Conservation (phyloP, 1,139 yeast genomes). For the Suzukiozyma palmioleophila region DNA sequence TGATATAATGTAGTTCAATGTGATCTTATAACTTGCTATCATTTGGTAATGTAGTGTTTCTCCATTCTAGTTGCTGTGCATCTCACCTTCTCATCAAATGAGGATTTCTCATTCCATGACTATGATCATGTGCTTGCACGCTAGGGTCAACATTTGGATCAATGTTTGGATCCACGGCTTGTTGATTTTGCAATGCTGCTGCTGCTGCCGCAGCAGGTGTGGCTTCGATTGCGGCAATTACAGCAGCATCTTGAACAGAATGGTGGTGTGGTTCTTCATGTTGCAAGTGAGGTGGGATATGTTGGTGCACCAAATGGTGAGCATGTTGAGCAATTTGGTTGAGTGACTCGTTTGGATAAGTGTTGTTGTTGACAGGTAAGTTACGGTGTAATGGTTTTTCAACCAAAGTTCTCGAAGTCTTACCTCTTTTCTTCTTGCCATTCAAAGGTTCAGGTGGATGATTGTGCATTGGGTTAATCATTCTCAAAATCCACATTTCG, state of each 20-base stretch:
- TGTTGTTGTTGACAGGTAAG: constrained; percentile 14
- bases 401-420: constrained; percentile 40
- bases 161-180: constrained; percentile 38
- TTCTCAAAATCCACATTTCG: constrained; percentile 47
- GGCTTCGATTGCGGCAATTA: constrained; percentile 43
- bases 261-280: constrained; percentile 25
- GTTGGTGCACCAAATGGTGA: constrained; percentile 10
- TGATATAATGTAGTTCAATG: too few relatives aligned
- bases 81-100: constrained; percentile 3
- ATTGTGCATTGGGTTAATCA: constrained; percentile 47
- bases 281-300: constrained; percentile 11
- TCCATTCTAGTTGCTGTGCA: too few relatives aligned
- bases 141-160: constrained; percentile 46
- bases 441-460: constrained; percentile 43
- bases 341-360: constrained; percentile 11
- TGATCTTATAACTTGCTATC: too few relatives aligned
- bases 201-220: constrained; percentile 25
- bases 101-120: constrained; percentile 19
- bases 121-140: constrained; percentile 42
- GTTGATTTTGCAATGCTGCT: constrained; percentile 19
- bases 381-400: constrained; percentile 40
- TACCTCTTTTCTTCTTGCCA: constrained; percentile 34
- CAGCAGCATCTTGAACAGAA: constrained; percentile 41
- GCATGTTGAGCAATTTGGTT: constrained; percentile 6
- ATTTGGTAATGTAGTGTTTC: too few relatives aligned